Conservation (phyloP, 225 moss, liverwort and hornwort species). For the Antitrichia curtipendula region DNA sequence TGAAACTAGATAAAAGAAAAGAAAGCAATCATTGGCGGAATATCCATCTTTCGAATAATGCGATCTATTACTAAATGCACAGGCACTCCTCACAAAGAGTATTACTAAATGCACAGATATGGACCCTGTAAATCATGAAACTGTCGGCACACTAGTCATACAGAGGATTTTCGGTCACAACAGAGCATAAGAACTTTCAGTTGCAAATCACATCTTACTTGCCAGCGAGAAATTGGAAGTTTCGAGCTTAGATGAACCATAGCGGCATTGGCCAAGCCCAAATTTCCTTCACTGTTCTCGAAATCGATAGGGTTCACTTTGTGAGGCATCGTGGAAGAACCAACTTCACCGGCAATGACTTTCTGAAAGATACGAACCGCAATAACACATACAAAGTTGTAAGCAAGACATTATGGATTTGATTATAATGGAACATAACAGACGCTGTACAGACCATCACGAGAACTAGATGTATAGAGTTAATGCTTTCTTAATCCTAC, state of each 20-base stretch:
- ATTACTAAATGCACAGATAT: not conserved
- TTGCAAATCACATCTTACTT: slow-evolving; percentile 26
- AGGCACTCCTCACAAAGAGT: slow-evolving; percentile 16
- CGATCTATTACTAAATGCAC: not conserved
- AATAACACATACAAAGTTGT: not conserved
- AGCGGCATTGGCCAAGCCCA: slow-evolving; percentile 62
- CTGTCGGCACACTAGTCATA: not conserved
- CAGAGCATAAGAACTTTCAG: not conserved
- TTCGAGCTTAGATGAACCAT: slow-evolving; percentile 61
- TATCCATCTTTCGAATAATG: not conserved
- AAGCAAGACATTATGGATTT: not conserved
- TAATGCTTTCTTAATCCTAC: not conserved
- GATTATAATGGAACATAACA: too few relatives aligned
- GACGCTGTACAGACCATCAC: not conserved
- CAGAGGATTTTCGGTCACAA: not conserved
- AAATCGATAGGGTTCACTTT: slow-evolving; percentile 86
- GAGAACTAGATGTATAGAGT: not conserved
- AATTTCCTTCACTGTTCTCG: slow-evolving; percentile 80
- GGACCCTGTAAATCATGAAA: not conserved
- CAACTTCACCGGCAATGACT: slow-evolving; percentile 72
- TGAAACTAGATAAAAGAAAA: not conserved
- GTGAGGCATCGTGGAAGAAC: slow-evolving; percentile 78
- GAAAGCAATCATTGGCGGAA: not conserved
- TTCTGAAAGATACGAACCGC: slow-evolving; percentile 26
- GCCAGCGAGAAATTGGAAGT: slow-evolving; percentile 74